A percentile compares a stretch with the other conserved stretches of the same genome.
These are phyloP conservation scores for Magnolia officinalis DNA, from an alignment of 164 flowering plant species.

Conservation along the genomic window DNA sequence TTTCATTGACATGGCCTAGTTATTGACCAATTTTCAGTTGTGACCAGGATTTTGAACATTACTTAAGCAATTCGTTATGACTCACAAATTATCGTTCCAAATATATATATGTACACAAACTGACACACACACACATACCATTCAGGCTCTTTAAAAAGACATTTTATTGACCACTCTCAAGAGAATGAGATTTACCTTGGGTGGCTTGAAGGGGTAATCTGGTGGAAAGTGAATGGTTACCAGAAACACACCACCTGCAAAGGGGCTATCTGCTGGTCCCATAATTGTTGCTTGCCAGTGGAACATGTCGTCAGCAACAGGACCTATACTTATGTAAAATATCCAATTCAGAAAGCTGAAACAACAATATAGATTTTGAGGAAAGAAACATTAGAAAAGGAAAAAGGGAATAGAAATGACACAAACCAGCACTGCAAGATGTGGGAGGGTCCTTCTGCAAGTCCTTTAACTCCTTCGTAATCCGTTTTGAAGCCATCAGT, in stretches of 20 bases:
- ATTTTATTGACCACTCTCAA: no score
- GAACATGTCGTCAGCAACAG: slow-evolving; percentile 57
- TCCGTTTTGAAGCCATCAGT: slow-evolving; percentile 46
- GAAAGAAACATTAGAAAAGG: neutral
- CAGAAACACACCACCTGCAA: slow-evolving; percentile 59
- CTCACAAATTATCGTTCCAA: no score
- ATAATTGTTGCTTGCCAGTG: slow-evolving; percentile 71
- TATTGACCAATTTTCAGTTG: no score
- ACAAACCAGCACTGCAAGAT: slow-evolving; percentile 45
- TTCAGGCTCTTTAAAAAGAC: no score
- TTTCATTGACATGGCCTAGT: no score
- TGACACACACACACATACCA: no score
- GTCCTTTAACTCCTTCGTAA: slow-evolving; percentile 47
- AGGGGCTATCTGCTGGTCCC: slow-evolving; percentile 67
- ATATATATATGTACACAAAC: no score
- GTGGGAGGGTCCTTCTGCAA: slow-evolving; percentile 53
- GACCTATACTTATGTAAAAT: slow-evolving; percentile 27
- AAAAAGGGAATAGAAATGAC: neutral
- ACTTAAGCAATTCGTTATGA: no score
- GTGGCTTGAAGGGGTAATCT: slow-evolving; percentile 70
- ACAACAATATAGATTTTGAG: neutral
- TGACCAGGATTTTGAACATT: no score
- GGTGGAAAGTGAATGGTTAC: slow-evolving; percentile 65
- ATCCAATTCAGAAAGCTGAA: neutral
- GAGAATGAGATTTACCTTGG: slow-evolving; percentile 36